Evolutionary conservation across 2,329 filamentous ascomycete genomes (phyloP), one percentile per base, ranked within the genome.

Genomic region (Exophiala lecanii-corni): DNA sequence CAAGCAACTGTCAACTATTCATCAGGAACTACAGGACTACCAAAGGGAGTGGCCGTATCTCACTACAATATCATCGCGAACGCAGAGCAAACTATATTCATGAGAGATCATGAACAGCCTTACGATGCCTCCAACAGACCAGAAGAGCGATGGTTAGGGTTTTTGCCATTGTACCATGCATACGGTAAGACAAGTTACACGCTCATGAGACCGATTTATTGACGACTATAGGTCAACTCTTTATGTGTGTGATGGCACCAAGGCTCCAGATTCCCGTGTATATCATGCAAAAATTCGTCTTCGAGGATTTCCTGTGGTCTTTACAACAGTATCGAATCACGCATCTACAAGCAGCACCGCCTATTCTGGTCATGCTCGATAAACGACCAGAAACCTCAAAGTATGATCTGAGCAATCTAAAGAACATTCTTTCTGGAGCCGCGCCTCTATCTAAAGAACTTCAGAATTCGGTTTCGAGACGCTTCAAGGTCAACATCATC

Each of bases 251-350:
- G 18, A 42, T 42, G 30, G 39, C 39, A 16, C 39, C 28, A 25
- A 80, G 0, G 60, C 63, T 81, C 25, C 82, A 82, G 55, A 75
- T 75, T 12, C 66, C 68, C 0, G 65, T 75, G 3, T 82, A 78
- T 66, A 81, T 78, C 77, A 79, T 82, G 76, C 45, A 71, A 62
- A 57, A 78, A 66, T 73, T 72, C 57, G 65, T 73, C 16, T 79
- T 75, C 44, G 57, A 73, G 20, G 68, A 73, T 30, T 76, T 79
- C 61, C 66, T 81, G 4, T 55, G 62, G 16, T 60, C 64, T 10
- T 67, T 80, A 15, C 64, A 75, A 49, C 67, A 65, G 23, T 75
- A 73, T 61, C 67, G 64, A 33, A 74, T 82, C 48, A 80, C 72
- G 2, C 64, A 67, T 36, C 59, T 82, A 6, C 66, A 69, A 12